phyloP scores from a whole-genome alignment of 2,329 filamentous ascomycete genomes.

The Diaporthe ampelina region DNA sequence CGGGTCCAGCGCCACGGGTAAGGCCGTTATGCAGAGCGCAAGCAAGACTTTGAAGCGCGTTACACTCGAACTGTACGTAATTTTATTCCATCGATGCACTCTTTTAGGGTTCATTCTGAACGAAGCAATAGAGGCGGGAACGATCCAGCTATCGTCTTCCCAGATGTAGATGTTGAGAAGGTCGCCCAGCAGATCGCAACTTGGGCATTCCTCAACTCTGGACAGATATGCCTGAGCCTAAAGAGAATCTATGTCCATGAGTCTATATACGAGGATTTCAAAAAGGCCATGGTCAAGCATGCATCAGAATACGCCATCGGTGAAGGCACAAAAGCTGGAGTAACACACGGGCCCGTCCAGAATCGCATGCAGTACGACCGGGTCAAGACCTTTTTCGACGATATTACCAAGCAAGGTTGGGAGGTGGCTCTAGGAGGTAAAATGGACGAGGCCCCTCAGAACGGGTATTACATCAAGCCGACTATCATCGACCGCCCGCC shows the following conservation, averaged over 20 bases:
- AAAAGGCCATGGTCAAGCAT: slow-evolving; percentile 60
- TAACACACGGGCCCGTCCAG: slow-evolving; percentile 67
- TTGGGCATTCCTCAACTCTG: slow-evolving; percentile 69
- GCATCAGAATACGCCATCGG: slow-evolving; percentile 54
- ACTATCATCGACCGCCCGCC: slow-evolving; percentile 73
- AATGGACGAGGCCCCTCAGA: slow-evolving; percentile 39
- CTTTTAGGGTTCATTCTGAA: neutral
- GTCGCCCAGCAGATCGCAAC: slow-evolving; percentile 54
- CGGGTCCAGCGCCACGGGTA: slow-evolving; percentile 59
- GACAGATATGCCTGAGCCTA: slow-evolving; percentile 67
- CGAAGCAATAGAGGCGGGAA: slow-evolving; percentile 56
- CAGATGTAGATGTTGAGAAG: slow-evolving; percentile 57
- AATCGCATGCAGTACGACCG: slow-evolving; percentile 68
- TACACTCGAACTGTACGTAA: slow-evolving; percentile 53
- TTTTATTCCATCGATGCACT: neutral
- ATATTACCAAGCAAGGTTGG: slow-evolving; percentile 54
- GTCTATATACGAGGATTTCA: slow-evolving; percentile 63
- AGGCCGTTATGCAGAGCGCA: slow-evolving; percentile 57
- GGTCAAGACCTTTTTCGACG: slow-evolving; percentile 9
- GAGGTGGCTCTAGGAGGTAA: slow-evolving; percentile 60
- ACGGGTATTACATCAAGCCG: slow-evolving; percentile 70
- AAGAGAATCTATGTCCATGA: slow-evolving; percentile 70
- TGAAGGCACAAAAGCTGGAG: neutral
- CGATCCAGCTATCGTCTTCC: slow-evolving; percentile 61
- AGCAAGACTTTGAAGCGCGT: slow-evolving; percentile 60